Evolutionary conservation across 768 basidiomycete genomes (phyloP), one percentile per base, ranked within the genome.

Genomic region (Dentipellis sp.): DNA sequence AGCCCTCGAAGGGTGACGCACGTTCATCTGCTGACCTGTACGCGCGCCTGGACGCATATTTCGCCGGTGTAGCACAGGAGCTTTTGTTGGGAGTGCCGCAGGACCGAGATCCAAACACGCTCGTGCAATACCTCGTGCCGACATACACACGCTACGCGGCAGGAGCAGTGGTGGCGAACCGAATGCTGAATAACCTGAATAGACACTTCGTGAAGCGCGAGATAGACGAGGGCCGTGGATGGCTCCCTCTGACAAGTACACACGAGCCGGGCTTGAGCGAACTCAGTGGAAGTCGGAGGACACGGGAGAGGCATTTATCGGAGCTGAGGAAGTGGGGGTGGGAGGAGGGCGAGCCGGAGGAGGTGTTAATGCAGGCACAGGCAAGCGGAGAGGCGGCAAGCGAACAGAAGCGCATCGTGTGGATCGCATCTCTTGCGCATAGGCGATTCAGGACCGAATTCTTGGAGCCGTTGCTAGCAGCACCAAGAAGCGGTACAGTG

Each of bases 351-450:
- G 87, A 86, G 10, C 84, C 79, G 62, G 67, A 72, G 48, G 79
- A 78, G 10, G 79, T 75, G 22, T 81, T 74, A 14, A 76, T 75
- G 7, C 68, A 75, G 52, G 84, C 85, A 23, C 86, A 90, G 67
- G 78, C 82, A 14, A 80, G 78, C 63, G 87, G 85, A 35, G 87
- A 90, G 68, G 85, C 88, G 4, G 85, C 84, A 51, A 90, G 87
- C 62, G 62, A 80, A 48, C 67, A 69, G 21, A 84, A 88, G 62
- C 83, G 87, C 50, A 71, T 88, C 63, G 77, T 90, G 56, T 78
- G 80, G 17, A 69, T 90, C 56, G 64, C 75, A 37, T 77, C 86
- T 52, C 74, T 88, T 48, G 88, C 86, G 49, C 75, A 80, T 67
- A 80, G 88, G 46, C 77, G 84, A 45, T 89, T 90, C 65, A 78